These are phyloP conservation scores for Melanopsichium pennsylvanicum DNA, from an alignment of 1,284 basidiomycete species.

Conservation along the genomic window DNA sequence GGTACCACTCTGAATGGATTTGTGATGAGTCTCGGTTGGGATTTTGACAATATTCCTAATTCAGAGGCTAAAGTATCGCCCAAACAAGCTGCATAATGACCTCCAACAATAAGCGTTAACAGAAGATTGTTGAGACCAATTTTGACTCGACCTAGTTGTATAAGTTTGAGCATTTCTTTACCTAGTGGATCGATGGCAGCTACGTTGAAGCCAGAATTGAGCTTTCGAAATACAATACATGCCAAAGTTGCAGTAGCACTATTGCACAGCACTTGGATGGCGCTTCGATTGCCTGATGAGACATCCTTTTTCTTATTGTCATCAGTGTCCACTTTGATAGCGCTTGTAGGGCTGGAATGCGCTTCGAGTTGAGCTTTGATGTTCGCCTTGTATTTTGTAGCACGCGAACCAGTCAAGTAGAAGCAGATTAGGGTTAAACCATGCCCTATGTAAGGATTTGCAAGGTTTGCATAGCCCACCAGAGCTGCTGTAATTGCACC, in stretches of 20 bases:
- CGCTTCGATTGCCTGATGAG: slow-evolving; percentile 43
- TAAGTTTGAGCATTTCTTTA: not conserved
- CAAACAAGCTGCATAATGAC: slow-evolving; percentile 57
- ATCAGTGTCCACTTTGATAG: not conserved
- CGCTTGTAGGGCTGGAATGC: not conserved
- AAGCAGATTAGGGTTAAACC: slow-evolving; percentile 53
- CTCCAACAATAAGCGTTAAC: slow-evolving; percentile 37
- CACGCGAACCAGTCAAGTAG: slow-evolving; percentile 78
- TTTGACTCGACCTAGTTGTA: not conserved
- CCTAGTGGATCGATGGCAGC: slow-evolving; percentile 13
- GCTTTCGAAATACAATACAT: slow-evolving; percentile 11
- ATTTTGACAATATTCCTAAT: slow-evolving; percentile 52
- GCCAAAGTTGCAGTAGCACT: slow-evolving; percentile 20
- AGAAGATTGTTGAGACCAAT: slow-evolving; percentile 6
- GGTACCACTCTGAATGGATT: slow-evolving; percentile 83
- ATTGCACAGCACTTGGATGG: slow-evolving; percentile 56
- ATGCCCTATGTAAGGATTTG: slow-evolving; percentile 52
- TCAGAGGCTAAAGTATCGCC: slow-evolving; percentile 59
- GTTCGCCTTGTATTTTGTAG: slow-evolving; percentile 75
- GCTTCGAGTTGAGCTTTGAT: slow-evolving; percentile 77
- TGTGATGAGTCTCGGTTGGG: slow-evolving; percentile 47
- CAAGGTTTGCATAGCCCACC: slow-evolving; percentile 55
- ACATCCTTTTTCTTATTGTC: slow-evolving; percentile 17
- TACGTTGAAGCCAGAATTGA: not conserved
- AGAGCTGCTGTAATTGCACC: slow-evolving; percentile 49